A percentile compares a stretch with the other conserved stretches of the same genome.
These are phyloP conservation scores for Sugiyamaella castrensis DNA, from an alignment of 1,139 yeast genomes.

Conservation along the genomic window DNA sequence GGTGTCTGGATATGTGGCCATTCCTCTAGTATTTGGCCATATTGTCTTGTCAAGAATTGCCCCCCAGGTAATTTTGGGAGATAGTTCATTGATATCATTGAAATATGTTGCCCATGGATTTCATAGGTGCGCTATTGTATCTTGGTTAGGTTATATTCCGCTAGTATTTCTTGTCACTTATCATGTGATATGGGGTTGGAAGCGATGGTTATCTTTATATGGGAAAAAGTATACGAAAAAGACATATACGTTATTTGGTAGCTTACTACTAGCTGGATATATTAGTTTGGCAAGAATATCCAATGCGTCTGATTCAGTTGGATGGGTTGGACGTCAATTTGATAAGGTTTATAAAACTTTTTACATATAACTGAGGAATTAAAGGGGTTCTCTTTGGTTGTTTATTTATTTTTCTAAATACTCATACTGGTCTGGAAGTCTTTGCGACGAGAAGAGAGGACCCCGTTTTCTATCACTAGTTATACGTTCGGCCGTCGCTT, in stretches of 20 bases:
- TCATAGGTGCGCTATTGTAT: constrained; percentile 22
- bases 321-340: constrained; percentile 28
- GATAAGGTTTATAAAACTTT: constrained; percentile 16
- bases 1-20: constrained; percentile 56
- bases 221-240: constrained; percentile 18
- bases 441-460: no score
- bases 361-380: background rate
- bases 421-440: background rate
- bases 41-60: constrained; percentile 46
- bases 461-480: no score
- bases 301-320: constrained; percentile 21
- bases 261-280: constrained; percentile 17
- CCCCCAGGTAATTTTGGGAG: constrained; percentile 60
- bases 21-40: constrained; percentile 50
- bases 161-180: constrained; percentile 37
- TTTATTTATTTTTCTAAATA: background rate
- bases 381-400: background rate
- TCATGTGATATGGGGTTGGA: constrained; percentile 45
- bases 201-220: constrained; percentile 34
- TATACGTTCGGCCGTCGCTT: background rate
- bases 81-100: constrained; percentile 55
- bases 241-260: constrained; percentile 13
- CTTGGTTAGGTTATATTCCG: constrained; percentile 32
- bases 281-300: constrained; percentile 21
- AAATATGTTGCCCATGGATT: constrained; percentile 52